Conservation (phyloP, 805 yeast genomes). For the Scheffersomyces spartinae region DNA sequence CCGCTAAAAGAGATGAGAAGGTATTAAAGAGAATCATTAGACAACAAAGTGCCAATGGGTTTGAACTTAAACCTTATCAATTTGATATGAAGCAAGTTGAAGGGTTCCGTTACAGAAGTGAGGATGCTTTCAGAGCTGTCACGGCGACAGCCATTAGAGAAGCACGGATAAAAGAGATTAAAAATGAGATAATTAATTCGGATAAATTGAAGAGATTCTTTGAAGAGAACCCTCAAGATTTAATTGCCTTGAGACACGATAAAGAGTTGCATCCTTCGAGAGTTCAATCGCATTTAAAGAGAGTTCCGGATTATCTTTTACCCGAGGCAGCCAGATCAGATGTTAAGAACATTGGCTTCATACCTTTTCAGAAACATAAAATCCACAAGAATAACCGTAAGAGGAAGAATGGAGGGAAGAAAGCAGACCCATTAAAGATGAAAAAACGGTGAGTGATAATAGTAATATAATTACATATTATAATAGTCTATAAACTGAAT, state of each 20-base stretch:
- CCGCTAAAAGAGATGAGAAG: conserved; percentile 79
- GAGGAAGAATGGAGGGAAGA: conserved; percentile 26
- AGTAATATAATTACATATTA: conserved; percentile 1
- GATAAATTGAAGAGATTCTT: conserved; percentile 89
- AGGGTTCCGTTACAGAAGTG: conserved; percentile 91
- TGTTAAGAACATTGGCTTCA: conserved; percentile 49
- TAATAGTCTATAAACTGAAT: not conserved
- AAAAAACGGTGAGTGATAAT: conserved; percentile 11
- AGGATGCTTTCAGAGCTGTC: conserved; percentile 93
- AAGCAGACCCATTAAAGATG: conserved; percentile 55
- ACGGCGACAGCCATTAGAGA: conserved; percentile 84
- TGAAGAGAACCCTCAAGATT: conserved; percentile 94
- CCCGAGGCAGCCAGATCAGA: conserved; percentile 64
- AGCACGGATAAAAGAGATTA: conserved; percentile 83
- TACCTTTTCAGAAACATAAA: conserved; percentile 54
- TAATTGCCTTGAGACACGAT: conserved; percentile 82
- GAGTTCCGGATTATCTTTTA: conserved; percentile 84
- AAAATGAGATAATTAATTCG: conserved; percentile 75
- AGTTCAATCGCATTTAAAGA: conserved; percentile 73
- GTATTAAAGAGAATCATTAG: conserved; percentile 63
- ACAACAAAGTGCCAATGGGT: conserved; percentile 65
- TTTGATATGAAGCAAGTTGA: conserved; percentile 89
- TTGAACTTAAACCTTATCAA: conserved; percentile 73
- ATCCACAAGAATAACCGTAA: conserved; percentile 32
- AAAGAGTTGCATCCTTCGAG: conserved; percentile 76